A percentile compares a stretch with the other conserved stretches of the same genome.
Evolutionary conservation across 192 early-diverging fungal genomes (phyloP).

Genomic region (Coemansia sp.): DNA sequence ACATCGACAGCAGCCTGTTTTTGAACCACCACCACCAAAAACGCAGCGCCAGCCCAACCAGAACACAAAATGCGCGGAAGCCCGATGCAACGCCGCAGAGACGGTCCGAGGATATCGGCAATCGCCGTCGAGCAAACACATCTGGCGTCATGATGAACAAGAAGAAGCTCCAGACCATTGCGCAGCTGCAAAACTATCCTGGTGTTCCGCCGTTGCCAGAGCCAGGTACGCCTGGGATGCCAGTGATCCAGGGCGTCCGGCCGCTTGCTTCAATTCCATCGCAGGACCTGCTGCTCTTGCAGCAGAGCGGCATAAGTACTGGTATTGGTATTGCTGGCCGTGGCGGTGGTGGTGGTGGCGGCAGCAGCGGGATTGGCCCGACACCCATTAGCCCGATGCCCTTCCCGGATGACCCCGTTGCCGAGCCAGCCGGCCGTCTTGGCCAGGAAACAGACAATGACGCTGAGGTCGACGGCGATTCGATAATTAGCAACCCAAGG

Average conservation of each 20-base stretch:
- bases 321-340: background rate
- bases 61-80: slow-evolving; percentile 29
- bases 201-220: slow-evolving; percentile 37
- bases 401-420: slow-evolving; percentile 44
- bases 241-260: slow-evolving; percentile 28
- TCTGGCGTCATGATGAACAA: slow-evolving; percentile 53
- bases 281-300: slow-evolving; percentile 39
- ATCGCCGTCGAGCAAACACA: slow-evolving; percentile 49
- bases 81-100: slow-evolving; percentile 32
- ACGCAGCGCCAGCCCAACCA: slow-evolving; percentile 46
- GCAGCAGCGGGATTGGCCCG: background rate
- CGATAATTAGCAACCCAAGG: background rate
- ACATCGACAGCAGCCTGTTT: slow-evolving; percentile 50
- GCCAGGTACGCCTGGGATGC: slow-evolving; percentile 16
- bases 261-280: slow-evolving; percentile 52
- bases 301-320: background rate
- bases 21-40: slow-evolving; percentile 51
- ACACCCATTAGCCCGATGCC: slow-evolving; percentile 49
- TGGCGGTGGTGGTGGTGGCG: background rate
- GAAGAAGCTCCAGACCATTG: slow-evolving; percentile 52
- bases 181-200: slow-evolving; percentile 45
- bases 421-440: slow-evolving; percentile 13
- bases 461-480: slow-evolving; percentile 17
- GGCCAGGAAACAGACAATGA: slow-evolving; percentile 25
- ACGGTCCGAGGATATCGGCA: slow-evolving; percentile 41